A percentile compares a stretch with the other conserved stretches of the same genome.
Conservation (phyloP, 345 rosid genomes). For the Dipteronia dyeriana region DNA sequence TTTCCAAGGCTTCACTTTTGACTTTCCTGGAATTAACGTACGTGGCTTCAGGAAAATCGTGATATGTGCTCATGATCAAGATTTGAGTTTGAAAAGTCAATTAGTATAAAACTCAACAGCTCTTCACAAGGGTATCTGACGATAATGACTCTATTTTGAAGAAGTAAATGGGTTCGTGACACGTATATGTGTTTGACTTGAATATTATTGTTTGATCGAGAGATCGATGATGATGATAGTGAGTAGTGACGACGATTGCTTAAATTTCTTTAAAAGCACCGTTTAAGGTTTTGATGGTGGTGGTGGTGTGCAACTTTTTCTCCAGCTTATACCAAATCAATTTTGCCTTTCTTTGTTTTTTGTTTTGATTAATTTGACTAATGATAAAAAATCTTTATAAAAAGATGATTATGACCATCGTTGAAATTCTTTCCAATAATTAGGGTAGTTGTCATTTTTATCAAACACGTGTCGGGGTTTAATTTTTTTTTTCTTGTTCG, state of each 20-base stretch:
- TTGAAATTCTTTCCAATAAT: background rate
- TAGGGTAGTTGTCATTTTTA: background rate
- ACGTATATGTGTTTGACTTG: conserved; percentile 15
- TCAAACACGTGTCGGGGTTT: conserved; percentile 6
- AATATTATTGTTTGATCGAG: background rate
- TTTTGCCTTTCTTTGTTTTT: background rate
- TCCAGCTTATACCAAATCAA: background rate
- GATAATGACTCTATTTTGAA: conserved; percentile 12
- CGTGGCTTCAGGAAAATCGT: conserved; percentile 29
- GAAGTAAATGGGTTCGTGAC: conserved; percentile 16
- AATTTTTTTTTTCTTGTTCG: background rate
- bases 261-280: conserved; percentile 6
- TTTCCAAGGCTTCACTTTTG: background rate
- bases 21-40: background rate
- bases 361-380: conserved; percentile 6
- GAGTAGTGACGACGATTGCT: background rate
- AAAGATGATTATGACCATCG: background rate
- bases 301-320: conserved; percentile 14
- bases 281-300: conserved; percentile 3
- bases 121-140: conserved; percentile 22
- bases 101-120: background rate
- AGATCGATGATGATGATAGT: background rate
- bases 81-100: conserved; percentile 17
- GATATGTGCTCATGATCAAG: background rate
- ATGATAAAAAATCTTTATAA: background rate